Conservation (phyloP, 805 yeast genomes). For the Candida pini region DNA sequence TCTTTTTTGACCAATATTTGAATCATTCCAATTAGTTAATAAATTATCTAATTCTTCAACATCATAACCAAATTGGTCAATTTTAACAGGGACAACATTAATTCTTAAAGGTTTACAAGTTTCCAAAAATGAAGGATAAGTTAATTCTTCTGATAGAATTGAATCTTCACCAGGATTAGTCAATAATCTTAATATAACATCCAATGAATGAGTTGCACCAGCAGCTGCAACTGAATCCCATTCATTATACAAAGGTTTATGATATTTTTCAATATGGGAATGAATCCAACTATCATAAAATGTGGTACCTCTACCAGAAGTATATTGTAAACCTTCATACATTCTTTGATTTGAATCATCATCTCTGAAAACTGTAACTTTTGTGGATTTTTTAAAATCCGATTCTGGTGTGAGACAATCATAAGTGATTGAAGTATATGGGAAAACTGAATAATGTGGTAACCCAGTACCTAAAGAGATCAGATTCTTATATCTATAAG, state of each 20-base stretch:
- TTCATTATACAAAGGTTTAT: conserved; percentile 41
- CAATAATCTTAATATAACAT: conserved; percentile 73
- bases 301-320: conserved; percentile 42
- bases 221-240: conserved; percentile 70
- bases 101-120: conserved; percentile 71
- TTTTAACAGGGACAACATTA: conserved; percentile 61
- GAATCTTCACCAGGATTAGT: conserved; percentile 67
- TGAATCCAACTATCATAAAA: conserved; percentile 36
- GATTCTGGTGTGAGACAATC: conserved; percentile 36
- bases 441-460: conserved; percentile 49
- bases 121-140: conserved; percentile 82
- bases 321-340: conserved; percentile 47
- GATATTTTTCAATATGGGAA: conserved; percentile 38
- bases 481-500: conserved; percentile 25
- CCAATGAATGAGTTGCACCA: conserved; percentile 93
- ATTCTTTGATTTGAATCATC: conserved; percentile 25
- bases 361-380: conserved; percentile 23
- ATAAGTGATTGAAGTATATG: conserved; percentile 31
- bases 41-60: conserved; percentile 63
- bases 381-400: conserved; percentile 36
- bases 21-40: conserved; percentile 60
- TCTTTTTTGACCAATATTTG: conserved; percentile 27
- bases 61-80: conserved; percentile 74
- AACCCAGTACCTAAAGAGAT: conserved; percentile 54
- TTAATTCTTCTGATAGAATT: conserved; percentile 75